Evolutionary conservation across 306 rosid genomes (phyloP).

Genomic region (Cucurbita argyrosperma): DNA sequence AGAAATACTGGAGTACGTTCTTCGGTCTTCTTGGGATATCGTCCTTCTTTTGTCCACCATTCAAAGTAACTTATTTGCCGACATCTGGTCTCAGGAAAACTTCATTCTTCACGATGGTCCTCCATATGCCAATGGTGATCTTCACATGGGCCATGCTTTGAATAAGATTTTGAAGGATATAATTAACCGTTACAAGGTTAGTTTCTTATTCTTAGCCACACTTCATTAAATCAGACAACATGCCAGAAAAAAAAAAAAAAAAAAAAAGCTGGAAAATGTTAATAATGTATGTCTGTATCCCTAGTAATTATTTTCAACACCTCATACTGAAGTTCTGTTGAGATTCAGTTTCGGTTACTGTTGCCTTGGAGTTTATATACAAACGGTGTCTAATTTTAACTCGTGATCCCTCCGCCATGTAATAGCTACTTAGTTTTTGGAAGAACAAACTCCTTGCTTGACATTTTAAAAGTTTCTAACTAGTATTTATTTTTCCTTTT

Average conservation of each 20-base stretch:
- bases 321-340: background rate
- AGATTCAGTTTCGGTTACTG: background rate
- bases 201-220: slow-evolving; percentile 5
- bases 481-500: slow-evolving; percentile 4
- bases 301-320: background rate
- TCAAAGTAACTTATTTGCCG: slow-evolving; percentile 14
- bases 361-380: background rate
- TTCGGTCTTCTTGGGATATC: background rate
- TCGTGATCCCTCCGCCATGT: background rate
- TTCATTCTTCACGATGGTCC: slow-evolving; percentile 97
- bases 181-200: slow-evolving; percentile 90
- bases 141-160: slow-evolving; percentile 93
- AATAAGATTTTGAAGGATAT: slow-evolving; percentile 94
- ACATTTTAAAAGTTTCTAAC: background rate
- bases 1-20: slow-evolving; percentile 71
- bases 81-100: slow-evolving; percentile 36
- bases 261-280: background rate
- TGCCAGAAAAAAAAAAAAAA: background rate
- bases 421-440: background rate
- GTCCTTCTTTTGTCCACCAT: slow-evolving; percentile 1
- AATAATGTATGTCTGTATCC: background rate
- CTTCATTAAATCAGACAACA: background rate
- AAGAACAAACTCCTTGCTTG: background rate
- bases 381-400: background rate
- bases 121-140: slow-evolving; percentile 97